These are phyloP conservation scores for Cicer bijugum DNA, from an alignment of 306 rosid species.

Conservation along the genomic window DNA sequence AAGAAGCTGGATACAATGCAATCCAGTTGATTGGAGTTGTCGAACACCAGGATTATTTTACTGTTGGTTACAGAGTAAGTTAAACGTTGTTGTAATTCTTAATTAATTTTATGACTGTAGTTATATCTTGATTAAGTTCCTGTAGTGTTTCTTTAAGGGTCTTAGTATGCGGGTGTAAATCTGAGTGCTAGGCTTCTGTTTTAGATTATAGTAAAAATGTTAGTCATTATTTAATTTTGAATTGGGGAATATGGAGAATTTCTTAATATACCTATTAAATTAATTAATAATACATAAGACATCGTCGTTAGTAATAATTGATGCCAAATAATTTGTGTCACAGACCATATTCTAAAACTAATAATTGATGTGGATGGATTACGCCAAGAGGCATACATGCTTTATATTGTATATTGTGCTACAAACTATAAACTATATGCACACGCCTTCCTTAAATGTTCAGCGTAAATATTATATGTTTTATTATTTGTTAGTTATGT, in stretches of 20 bases:
- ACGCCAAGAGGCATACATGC: conserved; percentile 15
- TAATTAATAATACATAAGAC: conserved; percentile 1
- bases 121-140: conserved; percentile 21
- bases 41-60: conserved; percentile 95
- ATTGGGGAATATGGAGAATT: conserved; percentile 29
- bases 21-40: conserved; percentile 88
- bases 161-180: not conserved
- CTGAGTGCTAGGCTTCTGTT: conserved; percentile 15
- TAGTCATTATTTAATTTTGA: conserved; percentile 29
- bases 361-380: conserved; percentile 22
- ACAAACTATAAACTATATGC: conserved; percentile 17
- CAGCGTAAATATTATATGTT: conserved; percentile 17
- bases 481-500: not conserved
- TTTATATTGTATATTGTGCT: conserved; percentile 28
- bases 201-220: not conserved
- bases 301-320: not conserved
- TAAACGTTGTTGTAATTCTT: conserved; percentile 37
- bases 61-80: conserved; percentile 93
- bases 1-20: conserved; percentile 88
- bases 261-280: conserved; percentile 9
- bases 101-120: conserved; percentile 12
- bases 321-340: conserved; percentile 13
- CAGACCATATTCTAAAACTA: not conserved
- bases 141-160: conserved; percentile 33
- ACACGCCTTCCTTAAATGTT: not conserved